Evolutionary conservation across 1,284 basidiomycete species (phyloP).

Genomic region (Leccinum huronense): DNA sequence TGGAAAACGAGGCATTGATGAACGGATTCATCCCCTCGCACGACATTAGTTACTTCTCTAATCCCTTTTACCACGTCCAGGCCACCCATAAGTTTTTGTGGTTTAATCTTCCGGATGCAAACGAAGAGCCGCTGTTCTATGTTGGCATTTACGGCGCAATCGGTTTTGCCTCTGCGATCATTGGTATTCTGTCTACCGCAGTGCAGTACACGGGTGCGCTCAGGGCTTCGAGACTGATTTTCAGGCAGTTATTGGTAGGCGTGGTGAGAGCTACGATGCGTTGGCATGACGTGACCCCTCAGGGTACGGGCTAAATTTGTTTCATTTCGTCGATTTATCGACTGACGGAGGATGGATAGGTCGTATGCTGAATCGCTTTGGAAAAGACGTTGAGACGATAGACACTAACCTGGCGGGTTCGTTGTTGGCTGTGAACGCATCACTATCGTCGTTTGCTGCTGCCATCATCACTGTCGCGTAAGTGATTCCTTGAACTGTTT

Average conservation of each 20-base stretch:
- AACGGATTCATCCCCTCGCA: conserved; percentile 24
- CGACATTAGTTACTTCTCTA: conserved; percentile 16
- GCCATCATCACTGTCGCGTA: conserved; percentile 35
- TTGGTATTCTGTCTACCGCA: conserved; percentile 37
- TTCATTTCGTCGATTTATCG: neutral
- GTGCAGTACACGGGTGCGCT: conserved; percentile 50
- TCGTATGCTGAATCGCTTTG: conserved; percentile 54
- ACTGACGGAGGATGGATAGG: conserved; percentile 30
- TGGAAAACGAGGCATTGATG: conserved; percentile 35
- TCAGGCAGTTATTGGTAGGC: conserved; percentile 41
- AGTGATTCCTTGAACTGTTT: conserved; percentile 7
- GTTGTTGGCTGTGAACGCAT: conserved; percentile 69
- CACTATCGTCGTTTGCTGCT: conserved; percentile 66
- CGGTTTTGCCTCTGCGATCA: conserved; percentile 38
- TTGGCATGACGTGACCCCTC: conserved; percentile 51
- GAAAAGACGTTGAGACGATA: conserved; percentile 52
- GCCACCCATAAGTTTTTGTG: conserved; percentile 16
- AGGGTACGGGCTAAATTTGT: conserved; percentile 30
- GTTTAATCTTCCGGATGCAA: conserved; percentile 42
- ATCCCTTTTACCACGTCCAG: conserved; percentile 19
- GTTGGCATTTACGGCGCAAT: conserved; percentile 49
- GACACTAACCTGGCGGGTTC: conserved; percentile 47
- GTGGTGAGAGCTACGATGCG: conserved; percentile 55
- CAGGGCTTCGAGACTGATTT: conserved; percentile 46
- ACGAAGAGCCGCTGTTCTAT: conserved; percentile 51